Evolutionary conservation across 1,139 yeast genomes (phyloP).

Genomic region (Nakaseomyces uthaithaninus): DNA sequence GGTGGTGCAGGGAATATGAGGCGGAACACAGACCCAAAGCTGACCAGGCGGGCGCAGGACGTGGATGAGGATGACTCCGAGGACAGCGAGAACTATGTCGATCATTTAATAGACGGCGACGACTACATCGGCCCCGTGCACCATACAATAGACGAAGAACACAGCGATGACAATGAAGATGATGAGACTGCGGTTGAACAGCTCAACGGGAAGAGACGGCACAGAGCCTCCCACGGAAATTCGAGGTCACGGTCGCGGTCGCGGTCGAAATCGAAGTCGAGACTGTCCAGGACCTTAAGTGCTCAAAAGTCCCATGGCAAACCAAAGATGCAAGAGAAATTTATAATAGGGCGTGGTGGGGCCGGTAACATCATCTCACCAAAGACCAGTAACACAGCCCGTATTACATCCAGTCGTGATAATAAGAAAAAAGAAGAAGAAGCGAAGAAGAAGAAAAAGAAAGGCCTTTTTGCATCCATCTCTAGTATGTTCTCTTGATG

Average conservation of each 20-base stretch:
- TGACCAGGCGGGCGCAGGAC: slow-evolving; percentile 62
- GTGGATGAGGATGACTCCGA: slow-evolving; percentile 41
- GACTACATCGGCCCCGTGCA: slow-evolving; percentile 21
- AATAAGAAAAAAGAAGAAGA: slow-evolving; percentile 13
- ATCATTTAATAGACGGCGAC: slow-evolving; percentile 20
- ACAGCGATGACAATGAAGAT: neutral
- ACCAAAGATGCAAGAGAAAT: slow-evolving; percentile 27
- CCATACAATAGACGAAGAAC: neutral
- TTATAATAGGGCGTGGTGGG: slow-evolving; percentile 33
- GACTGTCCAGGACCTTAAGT: slow-evolving; percentile 1
- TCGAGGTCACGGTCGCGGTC: slow-evolving; percentile 1
- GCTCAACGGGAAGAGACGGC: neutral
- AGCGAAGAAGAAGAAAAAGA: slow-evolving; percentile 12
- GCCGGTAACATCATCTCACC: slow-evolving; percentile 38
- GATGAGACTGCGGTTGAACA: slow-evolving; percentile 5
- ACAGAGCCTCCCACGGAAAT: neutral
- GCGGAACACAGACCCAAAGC: slow-evolving; percentile 50
- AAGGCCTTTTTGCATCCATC: slow-evolving; percentile 17
- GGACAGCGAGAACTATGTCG: slow-evolving; percentile 10
- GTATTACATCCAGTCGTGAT: slow-evolving; percentile 1
- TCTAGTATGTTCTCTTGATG: slow-evolving; percentile 9
- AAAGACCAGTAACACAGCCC: slow-evolving; percentile 21
- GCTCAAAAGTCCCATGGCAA: slow-evolving; percentile 18
- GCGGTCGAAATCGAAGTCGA: slow-evolving; percentile 1
- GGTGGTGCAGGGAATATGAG: slow-evolving; percentile 81